Evolutionary conservation across 2,329 filamentous ascomycete genomes (phyloP), one percentile per base, ranked within the genome.

Genomic region (Apiospora aurea): DNA sequence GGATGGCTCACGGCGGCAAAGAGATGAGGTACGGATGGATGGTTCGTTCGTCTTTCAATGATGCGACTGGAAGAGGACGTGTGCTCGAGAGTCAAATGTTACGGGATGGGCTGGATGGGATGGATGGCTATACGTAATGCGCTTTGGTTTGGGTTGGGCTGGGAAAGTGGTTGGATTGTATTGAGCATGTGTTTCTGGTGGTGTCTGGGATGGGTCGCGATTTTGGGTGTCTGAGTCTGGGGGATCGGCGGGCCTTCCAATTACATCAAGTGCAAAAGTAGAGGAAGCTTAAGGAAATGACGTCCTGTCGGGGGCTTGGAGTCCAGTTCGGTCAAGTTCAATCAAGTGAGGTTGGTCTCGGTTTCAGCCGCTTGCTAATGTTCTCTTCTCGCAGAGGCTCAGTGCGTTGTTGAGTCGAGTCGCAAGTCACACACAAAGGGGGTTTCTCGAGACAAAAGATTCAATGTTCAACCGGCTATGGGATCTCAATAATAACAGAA

Each of bases 241-340:
- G 53, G 53, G 29, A 61, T 64, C 34, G 34, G 34, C 34, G 34
- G 34, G 57, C 57, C 18, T n/a, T 64, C 57, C 34, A 64, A 41
- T 64, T 38, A 24, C 57, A n/a, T 41, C 18, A 4, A 64, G 8
- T 5, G 34, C 11, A 64, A 10, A 10, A n/a, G 34, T 57, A 24
- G 47, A 34, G 57, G 57, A 64, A 64, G 34, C 53, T 57, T 64
- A n/a, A 64, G 11, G 57, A 64, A 64, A 64, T 64, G 57, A n/a
- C 34, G 57, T 64, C 34, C 26, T 24, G 53, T 61, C 29, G 29
- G 24, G 46, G 34, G 34, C 51, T 53, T 29, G 51, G 24, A 7
- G 51, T 53, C 26, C 6, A 61, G 29, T 61, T 14, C 34, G 53
- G 53, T 61, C 16, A 13, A 6, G 26, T 29, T 14, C 5, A 14